A percentile compares a stretch with the other conserved stretches of the same genome.
Conservation (phyloP, 306 rosid genomes). For the Carpinus viminea region DNA sequence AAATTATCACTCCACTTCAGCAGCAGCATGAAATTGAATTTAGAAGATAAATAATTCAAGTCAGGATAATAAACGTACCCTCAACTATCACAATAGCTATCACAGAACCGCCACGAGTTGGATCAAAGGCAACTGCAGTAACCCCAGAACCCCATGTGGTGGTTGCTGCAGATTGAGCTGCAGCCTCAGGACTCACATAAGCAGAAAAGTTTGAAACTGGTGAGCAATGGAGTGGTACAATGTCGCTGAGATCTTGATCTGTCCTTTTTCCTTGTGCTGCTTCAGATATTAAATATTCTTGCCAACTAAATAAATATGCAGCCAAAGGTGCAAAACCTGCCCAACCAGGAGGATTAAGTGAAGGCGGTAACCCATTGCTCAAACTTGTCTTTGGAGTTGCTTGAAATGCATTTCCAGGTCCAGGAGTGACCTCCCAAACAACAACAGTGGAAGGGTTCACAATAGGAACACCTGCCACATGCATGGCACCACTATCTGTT, state of each 20-base stretch:
- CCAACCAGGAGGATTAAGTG: conserved; percentile 75
- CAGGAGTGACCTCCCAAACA: conserved; percentile 99
- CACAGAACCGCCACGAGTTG: conserved; percentile 96
- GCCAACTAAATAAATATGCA: conserved; percentile 95
- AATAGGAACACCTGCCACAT: conserved; percentile 97
- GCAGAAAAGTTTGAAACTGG: conserved; percentile 99
- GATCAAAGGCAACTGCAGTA: conserved; percentile 97
- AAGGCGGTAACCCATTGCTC: conserved; percentile 71
- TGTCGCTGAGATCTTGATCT: conserved; percentile 57
- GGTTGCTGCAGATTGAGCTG: conserved; percentile 96
- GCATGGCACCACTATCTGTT: conserved; percentile 97
- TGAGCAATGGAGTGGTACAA: conserved; percentile 83
- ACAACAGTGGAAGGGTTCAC: conserved; percentile 98
- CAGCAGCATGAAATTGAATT: neutral
- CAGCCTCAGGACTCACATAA: conserved; percentile 95
- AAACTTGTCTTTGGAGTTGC: conserved; percentile 70
- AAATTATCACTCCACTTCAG: neutral
- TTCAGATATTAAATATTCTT: conserved; percentile 79
- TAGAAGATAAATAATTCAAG: neutral
- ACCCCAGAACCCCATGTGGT: conserved; percentile 99
- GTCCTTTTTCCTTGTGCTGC: conserved; percentile 75
- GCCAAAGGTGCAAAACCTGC: conserved; percentile 90
- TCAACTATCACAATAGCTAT: conserved; percentile 93
- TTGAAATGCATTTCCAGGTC: conserved; percentile 94
- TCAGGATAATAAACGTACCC: conserved; percentile 50